Evolutionary conservation across 257 asterid genomes (phyloP).

Genomic region (Solanum pinnatisectum): DNA sequence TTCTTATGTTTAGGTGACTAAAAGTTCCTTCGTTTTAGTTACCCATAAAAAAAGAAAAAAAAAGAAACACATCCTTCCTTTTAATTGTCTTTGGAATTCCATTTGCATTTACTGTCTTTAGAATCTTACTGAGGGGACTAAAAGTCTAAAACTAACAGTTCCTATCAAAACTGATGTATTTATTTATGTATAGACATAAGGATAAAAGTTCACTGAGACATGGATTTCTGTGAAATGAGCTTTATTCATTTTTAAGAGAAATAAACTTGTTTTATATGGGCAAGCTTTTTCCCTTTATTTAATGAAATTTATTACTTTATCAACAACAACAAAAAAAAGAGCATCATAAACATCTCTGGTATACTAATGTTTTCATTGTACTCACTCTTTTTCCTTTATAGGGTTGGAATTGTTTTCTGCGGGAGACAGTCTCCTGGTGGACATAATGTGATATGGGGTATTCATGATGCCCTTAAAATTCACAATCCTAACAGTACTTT

Average conservation of each 20-base stretch:
- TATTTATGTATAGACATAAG: background rate
- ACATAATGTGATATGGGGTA: constrained; percentile 94
- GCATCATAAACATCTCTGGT: background rate
- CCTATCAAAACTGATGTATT: background rate
- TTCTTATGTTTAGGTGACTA: background rate
- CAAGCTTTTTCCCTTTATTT: background rate
- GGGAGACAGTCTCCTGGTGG: constrained; percentile 99
- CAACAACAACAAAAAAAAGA: background rate
- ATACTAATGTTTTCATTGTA: background rate
- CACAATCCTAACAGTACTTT: constrained; percentile 67
- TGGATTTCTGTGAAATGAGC: background rate
- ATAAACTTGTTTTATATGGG: background rate
- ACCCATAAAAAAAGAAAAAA: background rate
- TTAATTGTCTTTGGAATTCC: background rate
- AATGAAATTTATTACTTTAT: background rate
- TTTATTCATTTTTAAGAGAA: background rate
- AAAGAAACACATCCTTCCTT: background rate
- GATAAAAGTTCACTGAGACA: background rate
- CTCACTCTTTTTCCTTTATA: constrained; percentile 2
- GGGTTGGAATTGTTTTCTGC: constrained; percentile 93
- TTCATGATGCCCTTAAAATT: constrained; percentile 64
- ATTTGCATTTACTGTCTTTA: background rate
- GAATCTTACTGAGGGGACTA: background rate
- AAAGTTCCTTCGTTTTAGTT: background rate
- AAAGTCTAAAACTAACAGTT: background rate